Base-by-base conservation (phyloP, 305 asterid genomes). In the Rubia tinctorum region DNA sequence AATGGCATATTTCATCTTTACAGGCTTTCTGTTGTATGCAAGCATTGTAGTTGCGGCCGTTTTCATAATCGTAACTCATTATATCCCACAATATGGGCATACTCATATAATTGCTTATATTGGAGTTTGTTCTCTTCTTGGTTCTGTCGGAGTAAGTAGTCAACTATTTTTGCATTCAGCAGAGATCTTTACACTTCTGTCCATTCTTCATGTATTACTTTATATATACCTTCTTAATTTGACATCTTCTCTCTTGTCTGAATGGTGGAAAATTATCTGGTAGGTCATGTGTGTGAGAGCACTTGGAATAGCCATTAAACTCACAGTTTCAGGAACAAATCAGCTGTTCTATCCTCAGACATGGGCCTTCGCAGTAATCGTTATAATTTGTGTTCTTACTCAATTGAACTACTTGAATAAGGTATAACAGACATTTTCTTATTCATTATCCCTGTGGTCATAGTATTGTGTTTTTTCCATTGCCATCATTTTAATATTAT, bases 271-370 rank as follows among this genome's bases (percentile, higher is more conserved):
- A 23, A 20, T 23, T 73, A 49, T 71, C 47, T 59, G 85, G 82
- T 82, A 94, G 99, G 99, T 94, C 78, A 92, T 94, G 99, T 90
- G 98, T 74, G 79, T 94, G 61, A 92, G 92, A 82, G 99, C 98
- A 60, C 66, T 90, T 34, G 97, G 97, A 51, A 91, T 90, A 62
- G 93, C 99, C 67, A 87, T 94, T 81, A 94, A 92, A 77, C 97
- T 94, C 69, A 82, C 95, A 12, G 64, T 94, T 80, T 75, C 63
- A 27, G 78, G 78, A n/a, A 75, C 51, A 15, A 75, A 75, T 68
- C 78, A 75, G 61, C 37, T 75, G 43, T 59, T 43, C 34, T 75
- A 68, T 58, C 78, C 78, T 79, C 86, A 89, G 77, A 89, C 97
- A 56, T 91, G 98, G 98, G 85, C 88, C 66, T 94, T 94, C 83